A percentile compares a stretch with the other conserved stretches of the same genome.
phyloP scores from a whole-genome alignment of 2,329 filamentous ascomycete genomes.

The Hypoxylon sp. region DNA sequence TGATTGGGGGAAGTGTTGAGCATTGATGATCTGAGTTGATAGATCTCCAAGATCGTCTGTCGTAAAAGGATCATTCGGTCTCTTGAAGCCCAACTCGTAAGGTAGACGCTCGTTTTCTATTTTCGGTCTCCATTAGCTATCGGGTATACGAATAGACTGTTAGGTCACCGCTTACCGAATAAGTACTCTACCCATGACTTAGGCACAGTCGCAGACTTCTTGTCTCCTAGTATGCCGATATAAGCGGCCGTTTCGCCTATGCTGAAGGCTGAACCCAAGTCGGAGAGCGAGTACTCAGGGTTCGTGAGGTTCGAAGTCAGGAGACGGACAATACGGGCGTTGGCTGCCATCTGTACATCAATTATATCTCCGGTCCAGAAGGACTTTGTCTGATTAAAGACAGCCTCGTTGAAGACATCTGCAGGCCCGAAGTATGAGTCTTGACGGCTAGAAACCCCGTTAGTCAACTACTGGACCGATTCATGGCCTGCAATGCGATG shows the following conservation, averaged over 20 bases:
- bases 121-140: conserved; percentile 18
- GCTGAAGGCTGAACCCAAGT: conserved; percentile 36
- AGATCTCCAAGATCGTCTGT: conserved; percentile 13
- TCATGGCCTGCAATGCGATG: not conserved
- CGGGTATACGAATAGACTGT: not conserved
- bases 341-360: conserved; percentile 40
- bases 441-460: conserved; percentile 28
- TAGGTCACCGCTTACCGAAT: conserved; percentile 34
- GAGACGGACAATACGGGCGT: conserved; percentile 39
- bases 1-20: conserved; percentile 32
- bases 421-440: conserved; percentile 40
- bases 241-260: conserved; percentile 43
- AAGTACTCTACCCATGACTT: conserved; percentile 41
- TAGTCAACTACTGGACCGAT: not conserved
- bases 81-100: conserved; percentile 37
- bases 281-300: conserved; percentile 41
- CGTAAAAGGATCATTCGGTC: conserved; percentile 6
- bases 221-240: conserved; percentile 37
- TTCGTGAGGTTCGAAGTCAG: conserved; percentile 45
- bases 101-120: conserved; percentile 39
- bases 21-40: not conserved
- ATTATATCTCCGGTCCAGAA: conserved; percentile 44
- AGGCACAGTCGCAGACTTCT: conserved; percentile 29
- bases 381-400: conserved; percentile 45
- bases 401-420: conserved; percentile 40